Evolutionary conservation across 2,329 filamentous ascomycete species (phyloP), one percentile per base, ranked within the genome.

Genomic region (Neofusicoccum umdonicola): DNA sequence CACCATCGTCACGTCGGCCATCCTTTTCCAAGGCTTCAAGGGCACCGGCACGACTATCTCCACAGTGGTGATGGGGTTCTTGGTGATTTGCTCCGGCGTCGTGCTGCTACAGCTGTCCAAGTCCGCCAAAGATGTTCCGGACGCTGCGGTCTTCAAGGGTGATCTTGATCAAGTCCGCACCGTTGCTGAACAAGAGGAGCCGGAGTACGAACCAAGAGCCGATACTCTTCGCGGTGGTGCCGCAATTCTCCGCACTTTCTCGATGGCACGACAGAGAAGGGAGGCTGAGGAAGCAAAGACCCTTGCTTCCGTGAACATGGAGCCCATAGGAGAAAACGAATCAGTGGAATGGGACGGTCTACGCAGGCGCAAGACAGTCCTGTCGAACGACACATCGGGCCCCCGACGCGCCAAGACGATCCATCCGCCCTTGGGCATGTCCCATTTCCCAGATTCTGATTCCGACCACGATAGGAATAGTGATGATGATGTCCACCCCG

Each of bases 41-140:
- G 95, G 94, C 41, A 91, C 91, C 0, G 84, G 86, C 0, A 84
- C 87, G 5, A 87, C 90, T 31, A 98, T 99, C 65, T 84, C 91
- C 51, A 97, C 93, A 0, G 91, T 98, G 35, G 90, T 98, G 64
- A 87, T 96, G 81, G 95, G 95, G 1, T 99, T 99, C 79, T 80
- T 99, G 45, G 90, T 90, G 66, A 99, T 99, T 67, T 99, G 95
- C 76, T 85, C 93, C 0, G 95, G 95, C 0, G 95, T 98, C 5
- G 89, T 98, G 0, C 80, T 99, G 7, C 81, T 99, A 9, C 95
- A 99, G 74, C 86, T 99, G n/a, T 97, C 95, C 61, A 98, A 98
- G 76, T 97, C 94, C 0, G 92, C 95, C 71, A 99, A 98, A 75
- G 94, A 99, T 73, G 94, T 99, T 0, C 95, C 95, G 6, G 95